phyloP scores from a whole-genome alignment of 805 yeast species.

The Saccharomycopsis guyanensis region DNA sequence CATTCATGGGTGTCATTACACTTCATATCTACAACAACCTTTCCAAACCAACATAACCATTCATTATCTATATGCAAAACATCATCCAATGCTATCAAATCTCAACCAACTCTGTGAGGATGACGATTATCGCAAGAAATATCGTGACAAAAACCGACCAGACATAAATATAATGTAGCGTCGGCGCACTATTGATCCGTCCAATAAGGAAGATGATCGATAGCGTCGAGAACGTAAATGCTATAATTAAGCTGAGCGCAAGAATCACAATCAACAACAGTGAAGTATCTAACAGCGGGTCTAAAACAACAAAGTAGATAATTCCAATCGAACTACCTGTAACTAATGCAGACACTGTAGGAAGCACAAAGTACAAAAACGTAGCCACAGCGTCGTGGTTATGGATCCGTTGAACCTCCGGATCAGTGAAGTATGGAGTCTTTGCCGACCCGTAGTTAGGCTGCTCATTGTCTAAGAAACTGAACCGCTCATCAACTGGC shows the following conservation, averaged over 20 bases:
- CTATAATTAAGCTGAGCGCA: conserved; percentile 4
- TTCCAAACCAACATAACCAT: too few species aligned
- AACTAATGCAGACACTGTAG: conserved; percentile 14
- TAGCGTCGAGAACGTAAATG: conserved; percentile 8
- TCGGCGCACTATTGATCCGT: conserved; percentile 15
- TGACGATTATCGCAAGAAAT: not conserved
- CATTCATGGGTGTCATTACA: too few species aligned
- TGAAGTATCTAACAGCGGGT: conserved; percentile 12
- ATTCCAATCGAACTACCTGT: conserved; percentile 15
- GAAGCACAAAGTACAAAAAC: conserved; percentile 17
- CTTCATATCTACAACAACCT: too few species aligned
- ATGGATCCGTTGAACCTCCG: conserved; percentile 9
- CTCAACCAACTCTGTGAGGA: conserved; percentile 8
- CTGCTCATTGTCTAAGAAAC: not conserved
- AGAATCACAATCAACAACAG: conserved; percentile 1
- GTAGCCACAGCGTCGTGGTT: conserved; percentile 19
- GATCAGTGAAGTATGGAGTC: conserved; percentile 2
- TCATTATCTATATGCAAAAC: too few species aligned
- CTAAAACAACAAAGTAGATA: conserved; percentile 12
- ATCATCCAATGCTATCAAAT: too few species aligned
- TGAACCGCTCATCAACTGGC: not conserved
- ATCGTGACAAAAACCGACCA: conserved; percentile 15
- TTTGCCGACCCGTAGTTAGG: not conserved
- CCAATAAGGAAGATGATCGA: conserved; percentile 10
- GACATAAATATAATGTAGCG: conserved; percentile 16